A percentile compares a stretch with the other conserved stretches of the same genome.
phyloP scores from a whole-genome alignment of 2,329 filamentous ascomycete species.

The Colletotrichum viniferum region DNA sequence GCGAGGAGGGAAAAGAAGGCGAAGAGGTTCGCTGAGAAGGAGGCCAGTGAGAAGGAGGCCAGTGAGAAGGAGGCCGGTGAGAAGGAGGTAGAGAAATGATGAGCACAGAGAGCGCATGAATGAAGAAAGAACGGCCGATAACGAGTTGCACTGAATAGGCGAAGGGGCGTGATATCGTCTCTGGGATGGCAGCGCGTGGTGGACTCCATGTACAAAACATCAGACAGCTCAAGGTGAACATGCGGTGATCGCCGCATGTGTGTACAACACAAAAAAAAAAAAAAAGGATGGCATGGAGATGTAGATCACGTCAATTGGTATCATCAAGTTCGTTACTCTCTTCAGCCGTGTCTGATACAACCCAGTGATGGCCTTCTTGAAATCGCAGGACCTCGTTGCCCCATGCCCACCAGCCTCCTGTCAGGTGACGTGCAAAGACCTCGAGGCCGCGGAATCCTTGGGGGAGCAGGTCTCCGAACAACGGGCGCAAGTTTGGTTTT shows the following conservation, averaged over 20 bases:
- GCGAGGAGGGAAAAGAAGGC: neutral
- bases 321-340: neutral
- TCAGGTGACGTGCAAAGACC: constrained; percentile 76
- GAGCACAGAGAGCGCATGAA: neutral
- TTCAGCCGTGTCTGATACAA: neutral
- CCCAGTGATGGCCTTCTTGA: constrained; percentile 63
- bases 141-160: constrained; percentile 14
- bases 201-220: constrained; percentile 9
- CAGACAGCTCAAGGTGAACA: neutral
- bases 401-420: constrained; percentile 80
- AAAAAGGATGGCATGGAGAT: constrained; percentile 24
- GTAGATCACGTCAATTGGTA: constrained; percentile 14
- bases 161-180: neutral
- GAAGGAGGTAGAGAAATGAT: constrained; percentile 22
- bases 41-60: too few species aligned
- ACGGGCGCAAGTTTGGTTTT: constrained; percentile 71
- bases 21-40: too few species aligned
- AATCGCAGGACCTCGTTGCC: constrained; percentile 76
- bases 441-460: constrained; percentile 66
- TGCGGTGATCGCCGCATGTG: constrained; percentile 2
- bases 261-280: constrained; percentile 26
- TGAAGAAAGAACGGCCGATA: constrained; percentile 27
- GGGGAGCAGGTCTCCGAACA: constrained; percentile 63
- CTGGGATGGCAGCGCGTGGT: neutral
- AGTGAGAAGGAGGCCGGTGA: neutral